These are phyloP conservation scores for Tetrahymena thermophila DNA, from an alignment of 73 alveolate genomes.

Conservation along the genomic window DNA sequence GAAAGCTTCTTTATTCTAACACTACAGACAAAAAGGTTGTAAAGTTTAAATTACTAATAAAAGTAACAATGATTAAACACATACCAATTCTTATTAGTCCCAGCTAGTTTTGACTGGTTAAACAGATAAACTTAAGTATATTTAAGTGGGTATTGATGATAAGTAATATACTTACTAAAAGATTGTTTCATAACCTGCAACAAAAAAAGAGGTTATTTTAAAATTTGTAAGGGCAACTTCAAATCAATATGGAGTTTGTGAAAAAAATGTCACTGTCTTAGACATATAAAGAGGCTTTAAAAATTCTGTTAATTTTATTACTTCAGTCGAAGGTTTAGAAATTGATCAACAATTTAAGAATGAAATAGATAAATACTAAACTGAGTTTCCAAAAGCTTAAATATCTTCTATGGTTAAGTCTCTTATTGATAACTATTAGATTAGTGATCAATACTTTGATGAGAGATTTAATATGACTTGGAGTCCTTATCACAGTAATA, in stretches of 20 bases:
- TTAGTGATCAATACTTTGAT: background rate
- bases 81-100: background rate
- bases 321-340: background rate
- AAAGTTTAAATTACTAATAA: background rate
- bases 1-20: background rate
- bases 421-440: background rate
- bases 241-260: background rate
- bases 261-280: background rate
- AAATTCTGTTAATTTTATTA: background rate
- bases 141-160: background rate
- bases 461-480: background rate
- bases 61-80: background rate
- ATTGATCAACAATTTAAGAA: background rate
- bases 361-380: background rate
- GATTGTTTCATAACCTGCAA: background rate
- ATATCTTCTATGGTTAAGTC: background rate
- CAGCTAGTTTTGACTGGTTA: background rate
- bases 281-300: background rate
- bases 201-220: background rate
- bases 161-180: background rate
- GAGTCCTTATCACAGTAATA: background rate
- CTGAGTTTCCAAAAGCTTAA: background rate
- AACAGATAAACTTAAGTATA: background rate
- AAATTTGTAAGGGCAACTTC: background rate
- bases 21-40: background rate